phyloP scores from a whole-genome alignment of 2,329 filamentous ascomycete species.

The Epichloe typhina region DNA sequence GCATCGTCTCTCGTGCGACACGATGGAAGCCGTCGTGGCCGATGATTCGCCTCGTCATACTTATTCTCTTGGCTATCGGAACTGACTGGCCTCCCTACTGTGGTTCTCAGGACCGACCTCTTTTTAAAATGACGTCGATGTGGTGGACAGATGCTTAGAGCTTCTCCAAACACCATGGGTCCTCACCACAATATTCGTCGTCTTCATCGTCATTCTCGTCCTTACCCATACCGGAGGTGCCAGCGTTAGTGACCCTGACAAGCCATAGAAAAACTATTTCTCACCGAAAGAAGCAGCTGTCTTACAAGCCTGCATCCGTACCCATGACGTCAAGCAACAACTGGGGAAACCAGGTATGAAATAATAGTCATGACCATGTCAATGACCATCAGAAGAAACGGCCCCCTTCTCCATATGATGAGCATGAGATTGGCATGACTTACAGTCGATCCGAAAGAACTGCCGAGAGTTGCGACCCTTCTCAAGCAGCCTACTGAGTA shows the following conservation, averaged over 20 bases:
- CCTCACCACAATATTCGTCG: too few species aligned
- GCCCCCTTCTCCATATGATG: background rate
- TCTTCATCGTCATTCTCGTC: too few species aligned
- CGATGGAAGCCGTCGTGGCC: conserved; percentile 19
- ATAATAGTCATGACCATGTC: background rate
- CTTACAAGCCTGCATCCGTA: conserved; percentile 7
- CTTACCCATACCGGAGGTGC: too few species aligned
- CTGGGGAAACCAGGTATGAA: background rate
- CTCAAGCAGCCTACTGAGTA: conserved; percentile 2
- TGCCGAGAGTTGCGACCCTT: conserved; percentile 1
- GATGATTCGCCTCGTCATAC: conserved; percentile 17
- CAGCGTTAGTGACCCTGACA: background rate
- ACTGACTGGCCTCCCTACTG: conserved; percentile 10
- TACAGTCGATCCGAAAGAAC: background rate
- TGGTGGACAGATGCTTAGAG: too few species aligned
- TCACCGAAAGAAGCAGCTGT: conserved; percentile 4
- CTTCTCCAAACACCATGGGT: too few species aligned
- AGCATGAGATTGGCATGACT: background rate
- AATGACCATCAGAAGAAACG: background rate
- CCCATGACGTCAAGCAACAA: conserved; percentile 1
- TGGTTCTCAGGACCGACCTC: too few species aligned
- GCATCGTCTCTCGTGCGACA: conserved; percentile 16
- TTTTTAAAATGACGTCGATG: too few species aligned
- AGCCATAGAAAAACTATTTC: conserved; percentile 4
- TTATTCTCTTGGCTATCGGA: conserved; percentile 17